Base-by-base conservation (phyloP, 1,139 yeast genomes). In the Yamadazyma diddensiae region DNA sequence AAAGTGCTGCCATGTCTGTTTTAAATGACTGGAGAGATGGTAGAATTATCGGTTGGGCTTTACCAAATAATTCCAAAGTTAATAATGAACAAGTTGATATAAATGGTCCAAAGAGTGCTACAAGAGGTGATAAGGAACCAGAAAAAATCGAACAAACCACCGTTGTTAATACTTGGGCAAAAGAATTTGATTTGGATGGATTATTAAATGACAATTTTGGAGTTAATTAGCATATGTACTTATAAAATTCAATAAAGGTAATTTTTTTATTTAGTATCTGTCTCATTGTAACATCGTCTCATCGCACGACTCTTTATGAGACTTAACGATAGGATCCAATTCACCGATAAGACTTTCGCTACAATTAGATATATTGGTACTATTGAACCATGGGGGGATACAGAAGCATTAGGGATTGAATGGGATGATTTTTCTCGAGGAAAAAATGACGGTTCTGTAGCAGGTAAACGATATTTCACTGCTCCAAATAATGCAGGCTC, bases 1-100 rank as follows among this genome's bases (percentile, higher is more conserved):
- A 79, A 37, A 73, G 92, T 42, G 95, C 98, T 9, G 96, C 95
- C 24, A 60, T 76, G 49, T 71, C 86, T 21, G 84, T 92, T 4
- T 71, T 94, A 52, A 86, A 79, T 47, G 99, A 92, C 62, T 94
- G 97, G 97, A 81, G 97, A 63, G 97, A 90, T 59, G 98, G 98
- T 37, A 79, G 94, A 55, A 77, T 92, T 47, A 62, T 82, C 35
- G 96, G 97, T 29, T 92, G 97, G 96, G 79, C 88, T 2, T 59
- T 80, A 47, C 95, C 97, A 29, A 85, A 82, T 46, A 70, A 79
- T 7, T 77, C 85, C 2, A 70, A 72, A 46, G 50, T 43, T 15
- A 43, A 46, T 22, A 43, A 46, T 23, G 20, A 23, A 15, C 36
- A 28, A 22, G 65, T 55, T 6, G 55, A 50, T 35, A 42, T 53